Evolutionary conservation across 768 basidiomycete species (phyloP).

Genomic region (Tulasnella sp.): DNA sequence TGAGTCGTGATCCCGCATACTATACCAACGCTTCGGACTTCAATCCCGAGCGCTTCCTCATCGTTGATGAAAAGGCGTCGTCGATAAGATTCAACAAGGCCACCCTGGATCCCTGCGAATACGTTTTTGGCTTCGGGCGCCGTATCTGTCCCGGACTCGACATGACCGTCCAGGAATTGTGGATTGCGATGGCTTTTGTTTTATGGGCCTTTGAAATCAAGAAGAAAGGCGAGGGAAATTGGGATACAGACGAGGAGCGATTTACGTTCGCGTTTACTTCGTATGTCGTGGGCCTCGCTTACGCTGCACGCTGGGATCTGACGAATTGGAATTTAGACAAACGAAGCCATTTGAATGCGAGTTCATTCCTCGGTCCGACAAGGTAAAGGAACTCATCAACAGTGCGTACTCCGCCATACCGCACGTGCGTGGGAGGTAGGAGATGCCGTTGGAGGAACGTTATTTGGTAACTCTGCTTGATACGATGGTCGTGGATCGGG

Average conservation of each 20-base stretch:
- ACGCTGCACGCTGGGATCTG: background rate
- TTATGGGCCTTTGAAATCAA: slow-evolving; percentile 11
- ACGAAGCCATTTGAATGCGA: background rate
- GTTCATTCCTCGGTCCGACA: background rate
- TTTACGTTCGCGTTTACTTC: background rate
- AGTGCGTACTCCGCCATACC: background rate
- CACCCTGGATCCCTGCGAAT: slow-evolving; percentile 1
- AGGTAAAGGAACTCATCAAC: background rate
- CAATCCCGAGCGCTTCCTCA: slow-evolving; percentile 26
- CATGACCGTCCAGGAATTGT: background rate
- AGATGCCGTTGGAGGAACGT: too few species aligned
- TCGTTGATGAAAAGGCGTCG: background rate
- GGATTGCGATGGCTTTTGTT: slow-evolving; percentile 12
- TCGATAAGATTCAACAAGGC: background rate
- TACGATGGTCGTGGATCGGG: too few species aligned
- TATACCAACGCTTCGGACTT: slow-evolving; percentile 27
- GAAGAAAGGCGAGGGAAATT: slow-evolving; percentile 5
- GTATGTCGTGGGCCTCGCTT: background rate
- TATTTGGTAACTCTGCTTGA: too few species aligned
- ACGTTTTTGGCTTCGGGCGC: slow-evolving; percentile 23
- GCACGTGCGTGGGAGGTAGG: too few species aligned
- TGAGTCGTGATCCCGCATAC: slow-evolving; percentile 16
- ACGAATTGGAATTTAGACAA: background rate
- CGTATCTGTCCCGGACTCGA: slow-evolving; percentile 26
- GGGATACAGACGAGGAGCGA: background rate